A percentile compares a stretch with the other conserved stretches of the same genome.
Evolutionary conservation across 2,329 filamentous ascomycete genomes (phyloP).

Genomic region (Colletotrichum tropicale): DNA sequence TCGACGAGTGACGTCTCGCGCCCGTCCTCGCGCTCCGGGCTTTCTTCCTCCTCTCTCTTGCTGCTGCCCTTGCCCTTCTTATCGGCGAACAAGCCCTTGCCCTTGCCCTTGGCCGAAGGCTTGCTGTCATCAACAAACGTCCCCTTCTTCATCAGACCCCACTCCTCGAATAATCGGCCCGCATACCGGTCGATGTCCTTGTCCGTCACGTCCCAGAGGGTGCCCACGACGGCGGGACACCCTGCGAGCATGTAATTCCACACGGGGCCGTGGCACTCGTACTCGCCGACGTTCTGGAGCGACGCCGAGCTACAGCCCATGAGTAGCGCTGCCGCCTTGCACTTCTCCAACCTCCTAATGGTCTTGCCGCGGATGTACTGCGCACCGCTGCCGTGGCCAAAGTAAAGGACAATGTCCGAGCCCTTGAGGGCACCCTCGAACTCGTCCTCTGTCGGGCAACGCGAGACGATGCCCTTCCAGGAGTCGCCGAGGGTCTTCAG

Average conservation of each 20-base stretch:
- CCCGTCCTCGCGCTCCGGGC: slow-evolving; percentile 26
- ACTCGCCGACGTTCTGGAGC: slow-evolving; percentile 80
- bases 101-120: slow-evolving; percentile 26
- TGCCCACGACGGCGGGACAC: slow-evolving; percentile 85
- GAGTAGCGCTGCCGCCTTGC: slow-evolving; percentile 78
- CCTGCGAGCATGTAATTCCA: slow-evolving; percentile 92
- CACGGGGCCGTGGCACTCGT: slow-evolving; percentile 89
- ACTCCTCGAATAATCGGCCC: slow-evolving; percentile 77
- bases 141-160: slow-evolving; percentile 72
- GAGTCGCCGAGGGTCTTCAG: slow-evolving; percentile 69
- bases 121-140: slow-evolving; percentile 34
- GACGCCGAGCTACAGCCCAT: slow-evolving; percentile 94
- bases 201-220: slow-evolving; percentile 97
- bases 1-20: slow-evolving; percentile 69
- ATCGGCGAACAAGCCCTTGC: slow-evolving; percentile 20
- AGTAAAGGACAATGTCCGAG: slow-evolving; percentile 84
- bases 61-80: slow-evolving; percentile 33
- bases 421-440: slow-evolving; percentile 71
- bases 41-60: slow-evolving; percentile 30
- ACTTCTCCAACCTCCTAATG: slow-evolving; percentile 78
- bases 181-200: slow-evolving; percentile 96
- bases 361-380: slow-evolving; percentile 91
- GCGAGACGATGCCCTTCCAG: slow-evolving; percentile 74
- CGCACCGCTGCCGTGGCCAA: slow-evolving; percentile 92
- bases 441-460: slow-evolving; percentile 75